Evolutionary conservation across 805 yeast species (phyloP), one percentile per base, ranked within the genome.

Genomic region (Pichia thaimueangensis): DNA sequence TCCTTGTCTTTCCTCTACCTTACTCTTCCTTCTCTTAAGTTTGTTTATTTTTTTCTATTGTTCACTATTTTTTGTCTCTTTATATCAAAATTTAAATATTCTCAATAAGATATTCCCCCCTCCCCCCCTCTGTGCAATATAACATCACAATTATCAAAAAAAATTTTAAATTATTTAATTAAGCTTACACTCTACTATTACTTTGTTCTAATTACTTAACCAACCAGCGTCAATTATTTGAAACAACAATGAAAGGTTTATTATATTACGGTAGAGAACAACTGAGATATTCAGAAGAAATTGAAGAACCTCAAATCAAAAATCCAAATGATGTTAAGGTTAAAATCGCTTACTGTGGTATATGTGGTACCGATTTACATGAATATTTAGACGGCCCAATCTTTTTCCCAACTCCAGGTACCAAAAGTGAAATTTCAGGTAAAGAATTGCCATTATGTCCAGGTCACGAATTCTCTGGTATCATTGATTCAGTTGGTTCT

Each of bases 281-380:
- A 50, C 53, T 74, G 24, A 65, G 70, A 41, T 74, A 58, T 52
- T 62, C 72, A 1, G 61, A 58, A 25, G 51, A 47, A n/a, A 51
- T 59, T 12, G 43, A 44, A 19, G 57, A 52, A 33, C 62, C 63
- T 5, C 40, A 48, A 21, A 51, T 59, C 31, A 43, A 42, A 21
- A 51, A 55, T 24, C 42, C 47, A 0, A 58, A 55, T 40, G 65
- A 62, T 42, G 59, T 64, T 22, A 56, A 58, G 29, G 43, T 64
- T 27, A 53, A 62, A 40, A 51, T 63, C 25, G 62, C 58, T 4
- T 74, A 65, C 55, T 76, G 82, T 52, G 85, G 85, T 6, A 76
- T 78, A 33, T 79, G 85, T 52, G 84, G 84, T 22, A 68, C 80
- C 1, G 83, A 78, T 55, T 59, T 78, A 30, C 80, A 76, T 50